Percentiles rank a stretch among this genome's conserved stretches.
Evolutionary conservation across 805 yeast genomes (phyloP).

Genomic region (Candida chauliodis): DNA sequence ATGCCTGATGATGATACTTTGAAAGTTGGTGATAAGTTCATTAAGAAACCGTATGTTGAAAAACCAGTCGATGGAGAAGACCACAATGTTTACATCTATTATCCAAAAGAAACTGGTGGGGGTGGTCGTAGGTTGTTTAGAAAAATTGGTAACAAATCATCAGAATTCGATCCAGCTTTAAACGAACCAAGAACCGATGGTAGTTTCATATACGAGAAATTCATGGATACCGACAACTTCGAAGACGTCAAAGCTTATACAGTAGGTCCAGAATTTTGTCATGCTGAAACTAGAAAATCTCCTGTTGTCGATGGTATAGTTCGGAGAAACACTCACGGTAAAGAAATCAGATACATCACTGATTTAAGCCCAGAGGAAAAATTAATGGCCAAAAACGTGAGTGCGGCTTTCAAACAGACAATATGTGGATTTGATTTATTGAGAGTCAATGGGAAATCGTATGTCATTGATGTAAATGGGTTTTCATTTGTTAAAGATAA

Average conservation of each 20-base stretch:
- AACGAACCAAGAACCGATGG: conserved; percentile 80
- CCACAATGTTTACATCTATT: conserved; percentile 92
- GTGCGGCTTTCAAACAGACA: conserved; percentile 78
- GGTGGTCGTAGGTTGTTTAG: conserved; percentile 95
- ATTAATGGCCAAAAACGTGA: conserved; percentile 74
- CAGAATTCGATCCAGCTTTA: conserved; percentile 88
- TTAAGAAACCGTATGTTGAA: conserved; percentile 92
- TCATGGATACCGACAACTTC: conserved; percentile 96
- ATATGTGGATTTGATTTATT: conserved; percentile 96
- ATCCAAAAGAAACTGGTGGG: conserved; percentile 86
- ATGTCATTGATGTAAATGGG: conserved; percentile 96
- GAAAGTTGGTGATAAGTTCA: conserved; percentile 64
- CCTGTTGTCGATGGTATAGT: conserved; percentile 99
- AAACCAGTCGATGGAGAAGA: conserved; percentile 99
- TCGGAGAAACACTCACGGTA: conserved; percentile 94
- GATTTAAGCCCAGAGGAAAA: conserved; percentile 72
- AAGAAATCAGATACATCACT: conserved; percentile 89
- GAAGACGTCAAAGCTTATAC: conserved; percentile 99
- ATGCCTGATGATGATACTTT: conserved; percentile 81
- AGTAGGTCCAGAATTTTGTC: conserved; percentile 87
- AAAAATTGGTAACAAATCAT: conserved; percentile 94
- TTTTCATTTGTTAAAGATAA: conserved; percentile 97
- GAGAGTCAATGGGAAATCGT: conserved; percentile 83
- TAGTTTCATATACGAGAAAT: conserved; percentile 86
- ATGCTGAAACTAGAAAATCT: conserved; percentile 96